A percentile compares a stretch with the other conserved stretches of the same genome.
These are phyloP conservation scores for Sporothrix dimorphospora DNA, from an alignment of 2,329 filamentous ascomycete species.

Conservation along the genomic window DNA sequence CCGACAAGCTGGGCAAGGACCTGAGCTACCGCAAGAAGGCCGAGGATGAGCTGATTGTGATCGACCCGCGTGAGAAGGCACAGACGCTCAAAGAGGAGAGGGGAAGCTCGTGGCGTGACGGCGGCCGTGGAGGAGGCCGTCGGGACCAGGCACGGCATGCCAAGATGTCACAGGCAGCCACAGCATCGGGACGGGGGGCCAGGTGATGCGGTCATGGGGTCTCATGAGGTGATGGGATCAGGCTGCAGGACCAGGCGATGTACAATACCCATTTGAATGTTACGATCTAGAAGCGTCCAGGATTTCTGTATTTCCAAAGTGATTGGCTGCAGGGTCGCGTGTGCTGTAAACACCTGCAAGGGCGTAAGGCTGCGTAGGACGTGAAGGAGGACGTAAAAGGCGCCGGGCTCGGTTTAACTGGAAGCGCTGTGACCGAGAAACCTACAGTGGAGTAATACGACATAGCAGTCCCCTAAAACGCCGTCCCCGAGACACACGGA, in stretches of 20 bases:
- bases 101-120: conserved; percentile 57
- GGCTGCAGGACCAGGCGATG: background rate
- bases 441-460: conserved; percentile 6
- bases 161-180: conserved; percentile 57
- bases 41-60: conserved; percentile 87
- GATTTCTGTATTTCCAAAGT: background rate
- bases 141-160: conserved; percentile 64
- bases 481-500: background rate
- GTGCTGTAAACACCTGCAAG: too few species aligned
- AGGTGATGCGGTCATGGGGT: conserved; percentile 42
- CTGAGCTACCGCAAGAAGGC: conserved; percentile 87
- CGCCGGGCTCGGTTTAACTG: background rate
- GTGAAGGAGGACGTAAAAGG: background rate
- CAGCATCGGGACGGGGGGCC: conserved; percentile 60
- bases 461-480: background rate
- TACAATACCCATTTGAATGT: conserved; percentile 29
- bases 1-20: conserved; percentile 89
- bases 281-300: conserved; percentile 1
- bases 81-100: conserved; percentile 70
- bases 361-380: conserved; percentile 8
- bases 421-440: background rate
- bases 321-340: background rate
- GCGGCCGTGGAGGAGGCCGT: conserved; percentile 47
- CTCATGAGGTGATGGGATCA: background rate
- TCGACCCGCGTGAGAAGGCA: conserved; percentile 85